Evolutionary conservation across 2,329 filamentous ascomycete genomes (phyloP).

Genomic region (Rugonectria rugulosa): DNA sequence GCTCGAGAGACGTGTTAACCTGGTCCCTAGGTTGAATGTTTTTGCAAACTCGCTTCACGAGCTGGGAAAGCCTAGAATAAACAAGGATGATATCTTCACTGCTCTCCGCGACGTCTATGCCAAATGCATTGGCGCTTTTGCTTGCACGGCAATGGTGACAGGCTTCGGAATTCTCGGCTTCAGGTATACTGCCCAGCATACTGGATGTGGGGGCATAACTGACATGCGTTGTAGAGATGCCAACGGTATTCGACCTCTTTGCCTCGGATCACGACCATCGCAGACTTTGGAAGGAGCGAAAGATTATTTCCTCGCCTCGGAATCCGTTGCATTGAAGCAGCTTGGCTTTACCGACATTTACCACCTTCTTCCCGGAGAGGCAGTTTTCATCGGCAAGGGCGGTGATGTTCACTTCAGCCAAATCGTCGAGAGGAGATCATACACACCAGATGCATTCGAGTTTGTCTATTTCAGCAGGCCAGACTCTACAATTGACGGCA

Average conservation of each 20-base stretch:
- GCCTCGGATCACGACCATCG: conserved; percentile 77
- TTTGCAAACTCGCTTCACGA: conserved; percentile 84
- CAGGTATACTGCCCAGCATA: conserved; percentile 59
- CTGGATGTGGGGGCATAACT: conserved; percentile 74
- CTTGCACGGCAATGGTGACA: conserved; percentile 83
- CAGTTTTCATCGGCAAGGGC: conserved; percentile 85
- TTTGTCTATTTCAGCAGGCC: conserved; percentile 83
- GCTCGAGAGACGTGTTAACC: background rate
- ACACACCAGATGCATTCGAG: conserved; percentile 70
- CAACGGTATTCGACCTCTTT: conserved; percentile 81
- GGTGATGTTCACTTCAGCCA: conserved; percentile 77
- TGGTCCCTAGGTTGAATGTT: conserved; percentile 69
- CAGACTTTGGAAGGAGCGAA: conserved; percentile 65
- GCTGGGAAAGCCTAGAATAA: conserved; percentile 82
- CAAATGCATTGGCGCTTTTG: conserved; percentile 77
- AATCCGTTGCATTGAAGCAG: conserved; percentile 83
- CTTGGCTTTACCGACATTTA: conserved; percentile 79
- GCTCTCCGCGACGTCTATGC: conserved; percentile 76
- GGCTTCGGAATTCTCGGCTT: conserved; percentile 83
- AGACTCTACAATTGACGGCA: conserved; percentile 85
- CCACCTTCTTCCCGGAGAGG: conserved; percentile 84
- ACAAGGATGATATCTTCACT: conserved; percentile 78
- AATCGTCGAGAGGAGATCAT: conserved; percentile 71
- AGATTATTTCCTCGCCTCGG: conserved; percentile 92
- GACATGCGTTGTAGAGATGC: conserved; percentile 34